Percentiles rank a stretch among this genome's conserved stretches.
Conservation (phyloP, 768 basidiomycete species). For the Tricholoma hemisulphureum region DNA sequence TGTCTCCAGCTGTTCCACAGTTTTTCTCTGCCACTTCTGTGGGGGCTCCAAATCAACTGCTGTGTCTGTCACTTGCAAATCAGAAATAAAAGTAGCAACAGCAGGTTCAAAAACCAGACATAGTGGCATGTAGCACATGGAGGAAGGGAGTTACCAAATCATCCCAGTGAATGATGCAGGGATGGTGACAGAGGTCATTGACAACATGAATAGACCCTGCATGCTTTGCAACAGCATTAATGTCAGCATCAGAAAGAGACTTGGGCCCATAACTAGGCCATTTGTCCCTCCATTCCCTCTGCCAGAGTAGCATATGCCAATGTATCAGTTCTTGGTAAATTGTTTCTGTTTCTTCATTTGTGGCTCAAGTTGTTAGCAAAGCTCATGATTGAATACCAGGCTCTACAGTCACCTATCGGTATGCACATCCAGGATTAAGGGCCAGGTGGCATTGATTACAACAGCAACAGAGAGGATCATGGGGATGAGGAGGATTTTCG, state of each 20-base stretch:
- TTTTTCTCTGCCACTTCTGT: neutral
- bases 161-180: neutral
- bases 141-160: neutral
- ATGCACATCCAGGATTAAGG: neutral
- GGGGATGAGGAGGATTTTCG: neutral
- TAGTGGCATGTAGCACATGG: neutral
- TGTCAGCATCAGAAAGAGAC: neutral
- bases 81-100: neutral
- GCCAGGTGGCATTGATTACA: neutral
- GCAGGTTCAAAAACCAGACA: neutral
- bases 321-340: neutral
- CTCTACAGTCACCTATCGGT: neutral
- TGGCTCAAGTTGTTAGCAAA: neutral
- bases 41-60: neutral
- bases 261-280: neutral
- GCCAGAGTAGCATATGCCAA: neutral
- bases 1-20: neutral
- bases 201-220: conserved; percentile 2
- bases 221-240: neutral
- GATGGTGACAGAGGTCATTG: neutral
- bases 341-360: neutral
- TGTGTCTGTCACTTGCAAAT: neutral
- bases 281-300: neutral
- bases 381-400: neutral
- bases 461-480: neutral